Percentiles rank a stretch among this genome's conserved stretches.
Evolutionary conservation across 1,139 yeast genomes (phyloP).

Genomic region (Pichiaceae sp.): DNA sequence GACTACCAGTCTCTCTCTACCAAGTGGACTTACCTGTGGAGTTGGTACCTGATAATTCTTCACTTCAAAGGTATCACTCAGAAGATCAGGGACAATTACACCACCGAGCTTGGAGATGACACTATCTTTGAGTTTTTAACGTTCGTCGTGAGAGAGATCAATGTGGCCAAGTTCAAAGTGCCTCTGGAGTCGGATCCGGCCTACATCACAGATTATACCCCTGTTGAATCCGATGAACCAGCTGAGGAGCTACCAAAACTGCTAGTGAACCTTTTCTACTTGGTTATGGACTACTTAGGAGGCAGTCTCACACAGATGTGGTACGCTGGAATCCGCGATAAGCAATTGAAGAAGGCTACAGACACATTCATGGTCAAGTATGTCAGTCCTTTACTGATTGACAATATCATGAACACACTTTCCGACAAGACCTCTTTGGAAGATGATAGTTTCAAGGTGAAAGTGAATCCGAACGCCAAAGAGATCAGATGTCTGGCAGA

Average conservation of each 20-base stretch:
- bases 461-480: slow-evolving; percentile 50
- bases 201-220: slow-evolving; percentile 11
- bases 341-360: slow-evolving; percentile 45
- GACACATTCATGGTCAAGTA: slow-evolving; percentile 54
- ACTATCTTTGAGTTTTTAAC: slow-evolving; percentile 40
- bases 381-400: slow-evolving; percentile 59
- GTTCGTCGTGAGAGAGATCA: slow-evolving; percentile 42
- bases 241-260: slow-evolving; percentile 31
- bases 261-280: slow-evolving; percentile 48
- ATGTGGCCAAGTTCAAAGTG: slow-evolving; percentile 30
- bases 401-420: slow-evolving; percentile 37
- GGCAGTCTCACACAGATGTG: slow-evolving; percentile 56
- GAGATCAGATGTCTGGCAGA: slow-evolving; percentile 70
- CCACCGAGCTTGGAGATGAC: slow-evolving; percentile 44
- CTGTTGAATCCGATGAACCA: slow-evolving; percentile 10
- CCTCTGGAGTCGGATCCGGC: slow-evolving; percentile 10
- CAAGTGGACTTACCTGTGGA: slow-evolving; percentile 47
- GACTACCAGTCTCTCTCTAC: slow-evolving; percentile 25
- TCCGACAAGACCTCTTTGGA: slow-evolving; percentile 26
- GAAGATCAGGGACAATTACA: slow-evolving; percentile 52
- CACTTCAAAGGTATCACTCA: slow-evolving; percentile 64
- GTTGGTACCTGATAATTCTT: slow-evolving; percentile 59
- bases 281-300: slow-evolving; percentile 52
- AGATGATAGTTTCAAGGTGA: slow-evolving; percentile 55
- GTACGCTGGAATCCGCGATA: slow-evolving; percentile 57